Conservation (phyloP, 208 protist species). For the Leishmania major region DNA sequence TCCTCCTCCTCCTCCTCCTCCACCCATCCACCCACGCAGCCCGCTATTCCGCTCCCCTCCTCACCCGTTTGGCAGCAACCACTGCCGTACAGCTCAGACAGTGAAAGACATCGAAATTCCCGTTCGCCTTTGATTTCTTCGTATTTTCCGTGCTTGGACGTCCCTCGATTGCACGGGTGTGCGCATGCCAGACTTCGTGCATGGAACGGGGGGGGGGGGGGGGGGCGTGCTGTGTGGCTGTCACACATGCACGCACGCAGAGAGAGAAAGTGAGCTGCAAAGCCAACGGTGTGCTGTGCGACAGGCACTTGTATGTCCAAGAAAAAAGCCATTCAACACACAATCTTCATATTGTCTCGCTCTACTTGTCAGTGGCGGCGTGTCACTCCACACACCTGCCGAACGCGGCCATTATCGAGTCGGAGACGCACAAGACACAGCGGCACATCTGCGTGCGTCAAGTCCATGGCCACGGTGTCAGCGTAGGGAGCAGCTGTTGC, state of each 20-base stretch:
- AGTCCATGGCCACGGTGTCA: not conserved
- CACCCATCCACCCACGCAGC: too few relatives aligned
- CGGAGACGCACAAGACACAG: not conserved
- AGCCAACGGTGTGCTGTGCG: not conserved
- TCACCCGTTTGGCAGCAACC: not conserved
- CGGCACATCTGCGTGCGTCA: not conserved
- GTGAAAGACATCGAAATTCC: not conserved
- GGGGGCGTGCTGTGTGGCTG: too few relatives aligned
- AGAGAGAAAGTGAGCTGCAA: not conserved
- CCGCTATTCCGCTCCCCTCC: too few relatives aligned
- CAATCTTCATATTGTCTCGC: too few relatives aligned
- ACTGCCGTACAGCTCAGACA: not conserved
- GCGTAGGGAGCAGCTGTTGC: not conserved
- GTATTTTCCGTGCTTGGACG: not conserved
- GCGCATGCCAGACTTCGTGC: too few relatives aligned
- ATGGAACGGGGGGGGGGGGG: too few relatives aligned
- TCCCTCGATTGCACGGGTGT: not conserved
- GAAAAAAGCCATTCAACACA: not conserved
- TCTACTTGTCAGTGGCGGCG: too few relatives aligned
- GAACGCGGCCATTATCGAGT: not conserved
- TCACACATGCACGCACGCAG: not conserved
- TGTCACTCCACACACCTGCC: too few relatives aligned
- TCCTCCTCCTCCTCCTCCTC: too few relatives aligned
- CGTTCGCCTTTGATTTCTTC: not conserved
- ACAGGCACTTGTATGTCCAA: not conserved